phyloP scores from a whole-genome alignment of 192 early-diverging fungal genomes.

The Cetraspora pellucida region DNA sequence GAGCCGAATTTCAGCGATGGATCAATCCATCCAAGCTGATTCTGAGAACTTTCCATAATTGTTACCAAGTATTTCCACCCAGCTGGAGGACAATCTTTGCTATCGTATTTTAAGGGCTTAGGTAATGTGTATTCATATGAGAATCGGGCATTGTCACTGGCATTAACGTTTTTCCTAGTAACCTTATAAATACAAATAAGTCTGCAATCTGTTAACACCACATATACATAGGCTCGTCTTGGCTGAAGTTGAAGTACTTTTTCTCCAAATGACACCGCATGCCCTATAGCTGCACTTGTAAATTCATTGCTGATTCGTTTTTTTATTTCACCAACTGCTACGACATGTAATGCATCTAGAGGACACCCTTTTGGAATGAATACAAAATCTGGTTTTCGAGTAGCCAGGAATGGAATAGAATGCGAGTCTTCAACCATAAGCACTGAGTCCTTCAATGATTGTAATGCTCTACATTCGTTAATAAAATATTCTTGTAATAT shows the following conservation, averaged over 20 bases:
- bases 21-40: constrained; percentile 7
- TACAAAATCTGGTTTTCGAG: constrained; percentile 22
- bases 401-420: background rate
- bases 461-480: background rate
- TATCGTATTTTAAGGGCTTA: background rate
- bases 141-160: constrained; percentile 1
- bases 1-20: background rate
- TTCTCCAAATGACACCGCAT: constrained; percentile 19
- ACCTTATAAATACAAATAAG: constrained; percentile 9
- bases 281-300: constrained; percentile 11
- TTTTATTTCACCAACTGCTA: constrained; percentile 16
- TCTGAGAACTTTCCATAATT: background rate
- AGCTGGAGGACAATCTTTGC: background rate
- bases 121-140: constrained; percentile 17
- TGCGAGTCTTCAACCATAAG: background rate
- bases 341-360: constrained; percentile 10
- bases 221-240: constrained; percentile 21
- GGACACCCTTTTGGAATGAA: background rate
- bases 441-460: background rate
- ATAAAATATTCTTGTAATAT: constrained; percentile 24
- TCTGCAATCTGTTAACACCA: constrained; percentile 16
- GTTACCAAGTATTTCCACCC: constrained; percentile 20
- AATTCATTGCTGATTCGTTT: constrained; percentile 1
- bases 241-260: constrained; percentile 21
- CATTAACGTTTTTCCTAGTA: background rate